These are phyloP conservation scores for Sclerotinia trifoliorum DNA, from an alignment of 2,329 filamentous ascomycete genomes.

Conservation along the genomic window DNA sequence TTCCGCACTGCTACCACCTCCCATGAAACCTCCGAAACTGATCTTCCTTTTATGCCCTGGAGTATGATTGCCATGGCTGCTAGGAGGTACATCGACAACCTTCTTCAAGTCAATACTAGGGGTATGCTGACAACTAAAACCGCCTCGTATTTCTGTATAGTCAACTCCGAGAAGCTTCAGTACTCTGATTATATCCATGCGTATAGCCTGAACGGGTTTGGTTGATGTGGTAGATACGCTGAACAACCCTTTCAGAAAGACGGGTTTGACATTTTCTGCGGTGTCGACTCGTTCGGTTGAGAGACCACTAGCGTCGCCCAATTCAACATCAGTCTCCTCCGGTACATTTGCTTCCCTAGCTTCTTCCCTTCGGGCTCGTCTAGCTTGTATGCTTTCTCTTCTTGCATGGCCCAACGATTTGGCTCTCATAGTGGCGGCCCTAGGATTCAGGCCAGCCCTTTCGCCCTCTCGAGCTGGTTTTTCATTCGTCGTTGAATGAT, in stretches of 20 bases:
- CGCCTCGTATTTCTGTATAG: slow-evolving; percentile 87
- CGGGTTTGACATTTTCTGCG: slow-evolving; percentile 84
- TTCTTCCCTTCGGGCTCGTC: slow-evolving; percentile 72
- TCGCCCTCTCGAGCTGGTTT: slow-evolving; percentile 48
- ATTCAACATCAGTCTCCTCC: slow-evolving; percentile 85
- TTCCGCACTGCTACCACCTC: slow-evolving; percentile 49
- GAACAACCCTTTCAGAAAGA: slow-evolving; percentile 94
- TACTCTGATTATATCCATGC: slow-evolving; percentile 86
- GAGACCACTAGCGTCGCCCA: slow-evolving; percentile 59
- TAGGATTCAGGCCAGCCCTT: slow-evolving; percentile 47
- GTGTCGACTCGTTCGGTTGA: slow-evolving; percentile 62
- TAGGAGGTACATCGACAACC: slow-evolving; percentile 60
- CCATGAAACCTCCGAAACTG: slow-evolving; percentile 73
- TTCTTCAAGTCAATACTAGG: slow-evolving; percentile 87
- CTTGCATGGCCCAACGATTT: slow-evolving; percentile 88
- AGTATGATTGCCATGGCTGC: slow-evolving; percentile 49
- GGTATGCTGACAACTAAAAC: slow-evolving; percentile 83
- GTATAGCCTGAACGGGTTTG: slow-evolving; percentile 82
- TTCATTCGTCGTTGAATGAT: slow-evolving; percentile 61
- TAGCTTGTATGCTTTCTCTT: slow-evolving; percentile 86
- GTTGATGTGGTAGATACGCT: slow-evolving; percentile 96
- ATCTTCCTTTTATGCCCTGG: slow-evolving; percentile 72
- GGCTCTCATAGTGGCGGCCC: slow-evolving; percentile 67
- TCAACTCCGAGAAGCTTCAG: slow-evolving; percentile 86
- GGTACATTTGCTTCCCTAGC: slow-evolving; percentile 74